Percentiles rank a stretch among this genome's conserved stretches.
Evolutionary conservation across 2,329 filamentous ascomycete genomes (phyloP).

Genomic region (Podosphaera aphanis): DNA sequence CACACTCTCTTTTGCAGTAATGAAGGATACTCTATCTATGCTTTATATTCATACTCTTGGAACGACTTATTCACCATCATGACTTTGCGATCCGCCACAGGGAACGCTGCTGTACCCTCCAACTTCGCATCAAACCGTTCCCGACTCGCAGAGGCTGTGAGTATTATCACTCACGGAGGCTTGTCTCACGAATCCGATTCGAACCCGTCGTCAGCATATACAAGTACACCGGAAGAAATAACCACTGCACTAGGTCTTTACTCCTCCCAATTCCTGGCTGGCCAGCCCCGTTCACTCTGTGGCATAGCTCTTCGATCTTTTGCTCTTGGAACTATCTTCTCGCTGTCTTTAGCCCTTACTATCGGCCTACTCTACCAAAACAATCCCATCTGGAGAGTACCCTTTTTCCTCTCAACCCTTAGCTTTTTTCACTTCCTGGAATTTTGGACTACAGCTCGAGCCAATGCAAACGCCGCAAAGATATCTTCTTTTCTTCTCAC

Average conservation of each 20-base stretch:
- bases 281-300: constrained; percentile 15
- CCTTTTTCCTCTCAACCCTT: constrained; percentile 45
- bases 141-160: constrained; percentile 1
- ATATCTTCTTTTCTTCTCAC: constrained; percentile 62
- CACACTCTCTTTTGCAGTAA: too few relatives aligned
- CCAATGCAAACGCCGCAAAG: constrained; percentile 53
- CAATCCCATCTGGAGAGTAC: constrained; percentile 29
- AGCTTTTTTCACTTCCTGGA: constrained; percentile 86
- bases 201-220: neutral
- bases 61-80: too few relatives aligned
- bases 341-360: constrained; percentile 7
- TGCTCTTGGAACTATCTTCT: constrained; percentile 13
- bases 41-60: too few relatives aligned
- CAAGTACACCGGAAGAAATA: constrained; percentile 5
- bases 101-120: neutral
- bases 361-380: constrained; percentile 8
- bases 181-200: neutral
- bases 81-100: neutral
- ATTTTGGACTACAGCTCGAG: constrained; percentile 69
- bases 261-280: constrained; percentile 12
- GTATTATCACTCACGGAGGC: neutral
- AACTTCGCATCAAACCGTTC: neutral
- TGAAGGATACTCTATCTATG: too few relatives aligned
- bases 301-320: constrained; percentile 18
- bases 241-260: constrained; percentile 8